Conservation (phyloP, 805 yeast species). For the Cyberlindnera veronae region DNA sequence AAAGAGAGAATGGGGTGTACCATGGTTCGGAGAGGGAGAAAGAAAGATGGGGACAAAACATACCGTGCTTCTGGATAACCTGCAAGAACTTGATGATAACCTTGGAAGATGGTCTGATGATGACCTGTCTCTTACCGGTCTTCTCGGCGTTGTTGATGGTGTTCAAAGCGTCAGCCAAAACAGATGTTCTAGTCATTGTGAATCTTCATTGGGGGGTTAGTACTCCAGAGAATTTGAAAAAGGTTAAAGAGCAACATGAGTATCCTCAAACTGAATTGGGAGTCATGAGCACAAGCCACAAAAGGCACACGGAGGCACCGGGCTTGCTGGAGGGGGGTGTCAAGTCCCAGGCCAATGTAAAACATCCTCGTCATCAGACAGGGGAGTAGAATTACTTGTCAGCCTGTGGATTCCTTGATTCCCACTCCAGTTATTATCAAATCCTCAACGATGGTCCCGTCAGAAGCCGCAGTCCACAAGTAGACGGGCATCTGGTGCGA, state of each 20-base stretch:
- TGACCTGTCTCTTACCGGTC: constrained; percentile 98
- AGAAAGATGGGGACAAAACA: constrained; percentile 37
- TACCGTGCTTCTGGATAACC: constrained; percentile 97
- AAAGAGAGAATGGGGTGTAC: background rate
- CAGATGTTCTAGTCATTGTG: constrained; percentile 95
- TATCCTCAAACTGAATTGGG: constrained; percentile 32
- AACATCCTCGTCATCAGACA: constrained; percentile 21
- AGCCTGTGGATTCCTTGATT: constrained; percentile 27
- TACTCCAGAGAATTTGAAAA: constrained; percentile 3
- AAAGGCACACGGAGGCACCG: background rate
- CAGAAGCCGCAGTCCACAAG: background rate
- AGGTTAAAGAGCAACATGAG: constrained; percentile 40
- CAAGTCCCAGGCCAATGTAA: constrained; percentile 24
- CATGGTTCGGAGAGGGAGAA: background rate
- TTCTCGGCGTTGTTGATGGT: constrained; percentile 98
- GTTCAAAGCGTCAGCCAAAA: constrained; percentile 96
- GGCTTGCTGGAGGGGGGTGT: constrained; percentile 29
- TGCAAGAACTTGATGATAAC: constrained; percentile 94
- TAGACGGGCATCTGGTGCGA: constrained; percentile 6
- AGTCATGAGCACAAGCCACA: constrained; percentile 38
- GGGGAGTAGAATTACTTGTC: constrained; percentile 10
- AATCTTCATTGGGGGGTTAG: constrained; percentile 7
- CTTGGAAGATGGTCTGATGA: constrained; percentile 97
- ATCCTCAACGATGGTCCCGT: constrained; percentile 6
- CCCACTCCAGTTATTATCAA: constrained; percentile 31